Conservation (phyloP, 2,329 filamentous ascomycete species). For the Hypoxylon sp. region DNA sequence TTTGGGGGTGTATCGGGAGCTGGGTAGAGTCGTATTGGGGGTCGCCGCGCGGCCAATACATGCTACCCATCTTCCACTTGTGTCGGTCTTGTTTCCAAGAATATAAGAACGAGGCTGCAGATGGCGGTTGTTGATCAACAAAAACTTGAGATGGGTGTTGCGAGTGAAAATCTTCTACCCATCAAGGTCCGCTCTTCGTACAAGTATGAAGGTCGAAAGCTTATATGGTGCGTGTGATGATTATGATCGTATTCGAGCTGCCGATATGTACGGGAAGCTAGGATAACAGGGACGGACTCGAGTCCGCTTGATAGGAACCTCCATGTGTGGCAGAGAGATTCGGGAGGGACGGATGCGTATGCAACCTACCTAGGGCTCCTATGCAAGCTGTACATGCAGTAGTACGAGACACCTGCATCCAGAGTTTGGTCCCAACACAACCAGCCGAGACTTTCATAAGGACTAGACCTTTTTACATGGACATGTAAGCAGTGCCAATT, state of each 20-base stretch:
- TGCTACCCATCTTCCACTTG: conserved; percentile 8
- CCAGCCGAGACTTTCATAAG: conserved; percentile 16
- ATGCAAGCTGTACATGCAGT: conserved; percentile 30
- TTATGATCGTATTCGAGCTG: conserved; percentile 25
- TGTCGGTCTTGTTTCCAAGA: conserved; percentile 30
- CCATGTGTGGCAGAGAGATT: conserved; percentile 11
- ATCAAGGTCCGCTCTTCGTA: not conserved
- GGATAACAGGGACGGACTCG: conserved; percentile 15
- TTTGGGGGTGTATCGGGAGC: conserved; percentile 18
- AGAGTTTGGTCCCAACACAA: conserved; percentile 37
- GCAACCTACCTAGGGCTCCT: conserved; percentile 28
- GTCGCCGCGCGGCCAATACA: conserved; percentile 39
- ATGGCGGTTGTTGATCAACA: conserved; percentile 23
- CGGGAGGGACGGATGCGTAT: conserved; percentile 44
- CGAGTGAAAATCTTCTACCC: conserved; percentile 15
- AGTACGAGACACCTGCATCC: conserved; percentile 32
- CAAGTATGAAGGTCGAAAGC: not conserved
- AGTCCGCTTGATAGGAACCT: conserved; percentile 27
- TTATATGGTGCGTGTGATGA: conserved; percentile 15
- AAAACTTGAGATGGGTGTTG: conserved; percentile 5
- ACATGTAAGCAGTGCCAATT: conserved; percentile 22
- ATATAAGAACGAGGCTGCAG: conserved; percentile 34
- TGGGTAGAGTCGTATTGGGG: conserved; percentile 32
- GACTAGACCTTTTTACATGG: conserved; percentile 16
- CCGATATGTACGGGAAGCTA: conserved; percentile 26